Evolutionary conservation across 768 basidiomycete genomes (phyloP), one percentile per base, ranked within the genome.

Genomic region (Cyclocybe cylindracea): DNA sequence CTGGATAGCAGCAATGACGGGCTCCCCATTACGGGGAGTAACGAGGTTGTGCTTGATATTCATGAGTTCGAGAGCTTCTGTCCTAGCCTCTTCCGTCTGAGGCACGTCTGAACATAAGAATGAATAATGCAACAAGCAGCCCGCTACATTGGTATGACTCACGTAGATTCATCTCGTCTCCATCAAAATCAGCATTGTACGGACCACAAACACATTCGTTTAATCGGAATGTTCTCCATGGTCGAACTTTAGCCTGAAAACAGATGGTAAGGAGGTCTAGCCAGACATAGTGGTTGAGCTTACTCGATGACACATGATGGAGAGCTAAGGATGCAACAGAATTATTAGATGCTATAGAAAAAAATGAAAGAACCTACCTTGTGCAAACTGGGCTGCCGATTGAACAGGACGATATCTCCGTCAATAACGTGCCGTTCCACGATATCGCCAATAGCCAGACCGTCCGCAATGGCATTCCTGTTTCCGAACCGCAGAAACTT

Each of bases 111-210:
- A 6, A 16, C 41, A 48, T 4, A 35, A 32, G 13, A 16, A 7
- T 43, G 11, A 35, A 31, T 18, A 13, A 46, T 24, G 29, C 48
- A 37, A 2, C 14, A 8, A 3, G 18, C 11, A 35, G 18, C 18
- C 10, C 3, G 16, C 16, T 14, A 43, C 7, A 11, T 3, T 42
- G 13, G 19, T 32, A 41, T 31, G 7, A 66, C 91, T 62, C 63
- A 95, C 96, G 97, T 62, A 99, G 75, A 71, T 99, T 99, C 97
- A 99, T 99, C 69, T 99, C 97, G 66, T 99, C 97, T 55, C 97
- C 97, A 66, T 99, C 97, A 58, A 99, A 99, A 77, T 99, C 97
- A 44, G 97, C 97, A 65, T 98, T 98, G 72, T 98, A 98, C 7
- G 97, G 97, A 42, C 92, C 94, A 71, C 97, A 99, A 7, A 98